These are phyloP conservation scores for Fonsecaea pugnacius DNA, from an alignment of 2,329 filamentous ascomycete genomes.

Conservation along the genomic window DNA sequence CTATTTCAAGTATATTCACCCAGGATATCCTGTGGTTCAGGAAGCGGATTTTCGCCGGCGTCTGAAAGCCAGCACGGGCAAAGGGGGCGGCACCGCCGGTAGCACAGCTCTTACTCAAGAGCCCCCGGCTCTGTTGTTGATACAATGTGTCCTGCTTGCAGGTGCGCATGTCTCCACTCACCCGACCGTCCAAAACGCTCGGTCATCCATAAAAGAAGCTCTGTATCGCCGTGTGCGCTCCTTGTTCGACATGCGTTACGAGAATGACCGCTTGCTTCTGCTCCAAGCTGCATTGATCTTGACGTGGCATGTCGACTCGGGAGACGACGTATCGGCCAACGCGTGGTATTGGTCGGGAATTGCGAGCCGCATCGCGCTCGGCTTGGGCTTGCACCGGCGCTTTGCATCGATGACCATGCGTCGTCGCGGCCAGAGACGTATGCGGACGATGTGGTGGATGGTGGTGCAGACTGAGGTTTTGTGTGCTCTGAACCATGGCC, in stretches of 20 bases:
- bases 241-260: conserved; percentile 40
- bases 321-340: conserved; percentile 36
- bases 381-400: conserved; percentile 39
- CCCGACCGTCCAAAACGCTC: conserved; percentile 35
- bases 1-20: conserved; percentile 58
- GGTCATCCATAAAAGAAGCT: conserved; percentile 35
- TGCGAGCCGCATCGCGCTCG: conserved; percentile 40
- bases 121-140: conserved; percentile 39
- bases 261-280: conserved; percentile 39
- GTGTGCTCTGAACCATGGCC: not conserved
- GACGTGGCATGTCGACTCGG: conserved; percentile 38
- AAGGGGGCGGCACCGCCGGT: too few species aligned
- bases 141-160: conserved; percentile 41
- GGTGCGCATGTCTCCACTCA: conserved; percentile 38
- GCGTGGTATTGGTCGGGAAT: conserved; percentile 40
- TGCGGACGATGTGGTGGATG: not conserved
- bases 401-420: not conserved
- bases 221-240: conserved; percentile 39
- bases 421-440: not conserved
- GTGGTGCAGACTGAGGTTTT: not conserved
- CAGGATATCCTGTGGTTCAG: conserved; percentile 58
- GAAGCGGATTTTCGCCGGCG: conserved; percentile 58
- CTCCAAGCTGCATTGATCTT: conserved; percentile 41
- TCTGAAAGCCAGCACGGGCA: conserved; percentile 52
- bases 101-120: conserved; percentile 25